Evolutionary conservation across 2,329 filamentous ascomycete genomes (phyloP), one percentile per base, ranked within the genome.

Genomic region (Fusarium temperatum): DNA sequence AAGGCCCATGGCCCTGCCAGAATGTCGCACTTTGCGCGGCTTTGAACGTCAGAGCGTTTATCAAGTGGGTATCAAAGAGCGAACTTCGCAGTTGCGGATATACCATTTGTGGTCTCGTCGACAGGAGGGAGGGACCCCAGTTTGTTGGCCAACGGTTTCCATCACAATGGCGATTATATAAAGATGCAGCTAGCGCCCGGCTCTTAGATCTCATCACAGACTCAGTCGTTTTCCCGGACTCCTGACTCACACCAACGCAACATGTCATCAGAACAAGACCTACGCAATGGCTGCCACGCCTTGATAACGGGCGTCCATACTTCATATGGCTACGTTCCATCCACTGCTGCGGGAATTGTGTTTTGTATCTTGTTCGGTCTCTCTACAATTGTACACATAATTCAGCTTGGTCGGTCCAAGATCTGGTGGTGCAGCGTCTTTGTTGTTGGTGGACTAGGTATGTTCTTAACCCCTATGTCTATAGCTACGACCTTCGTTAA

Each of bases 401-500:
- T 38, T 38, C 51, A 54, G 14, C 51, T 54, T 17, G 14, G 35
- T 11, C n/a, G 51, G 3, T 54, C 35, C 2, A 54, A 11, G 5
- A 3, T 10, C 6, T 38, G 51, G 51, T 54, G 51, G 51, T 54
- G 51, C 6, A 22, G 9, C 13, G 32, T 54, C 14, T 54, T 54
- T 28, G 14, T 54, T 17, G 15, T 54, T 17, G 51, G 51, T 17
- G 51, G 51, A 22, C 35, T 54, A 20, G 51, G 51, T 54, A 54
- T 17, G 35, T 15, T 38, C 3, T 15, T 5, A 2, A 9, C 7
- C 18, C 2, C 32, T 36, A 9, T 13, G 26, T 7, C 32, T 22
- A 12, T 38, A 5, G 9, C 9, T 26, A 6, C 3, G 13, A 4
- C 7, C 18, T 3, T 6, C 1, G 7, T 7, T 26, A 3, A 35